These are phyloP conservation scores for Neurospora africana DNA, from an alignment of 495 filamentous ascomycete genomes.

Conservation along the genomic window DNA sequence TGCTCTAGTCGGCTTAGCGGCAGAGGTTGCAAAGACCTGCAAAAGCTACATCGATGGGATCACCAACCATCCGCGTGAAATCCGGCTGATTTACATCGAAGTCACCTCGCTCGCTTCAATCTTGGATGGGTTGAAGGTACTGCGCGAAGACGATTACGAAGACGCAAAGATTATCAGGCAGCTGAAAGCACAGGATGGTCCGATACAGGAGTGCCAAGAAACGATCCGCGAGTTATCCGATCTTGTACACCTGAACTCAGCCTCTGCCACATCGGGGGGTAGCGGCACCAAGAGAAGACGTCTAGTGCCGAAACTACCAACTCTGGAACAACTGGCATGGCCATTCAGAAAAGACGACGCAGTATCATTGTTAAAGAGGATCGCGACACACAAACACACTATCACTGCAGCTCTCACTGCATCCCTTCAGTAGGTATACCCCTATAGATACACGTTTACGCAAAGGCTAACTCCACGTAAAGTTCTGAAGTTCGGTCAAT, in stretches of 20 bases:
- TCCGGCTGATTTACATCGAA: constrained; percentile 7
- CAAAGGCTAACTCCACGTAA: background rate
- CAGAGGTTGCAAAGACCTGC: constrained; percentile 2
- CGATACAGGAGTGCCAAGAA: background rate
- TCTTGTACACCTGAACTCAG: background rate
- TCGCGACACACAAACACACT: constrained; percentile 17
- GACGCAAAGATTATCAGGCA: background rate
- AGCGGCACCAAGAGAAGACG: accelerated
- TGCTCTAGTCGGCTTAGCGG: constrained; percentile 1
- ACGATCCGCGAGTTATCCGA: background rate
- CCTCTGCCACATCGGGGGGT: background rate
- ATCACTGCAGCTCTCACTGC: constrained; percentile 1
- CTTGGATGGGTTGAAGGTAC: background rate
- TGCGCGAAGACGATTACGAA: background rate
- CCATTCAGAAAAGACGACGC: constrained; percentile 14
- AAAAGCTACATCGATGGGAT: constrained; percentile 6
- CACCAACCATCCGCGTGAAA: constrained; percentile 1
- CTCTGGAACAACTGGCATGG: constrained; percentile 11
- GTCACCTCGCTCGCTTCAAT: background rate
- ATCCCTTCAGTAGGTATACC: background rate
- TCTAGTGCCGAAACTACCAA: background rate
- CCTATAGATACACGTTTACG: no score
- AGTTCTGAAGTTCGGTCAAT: background rate
- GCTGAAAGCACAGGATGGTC: background rate
- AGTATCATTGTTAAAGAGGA: constrained; percentile 12